Evolutionary conservation across 179 eudicot species (phyloP).

Genomic region (Carnegiea gigantea): DNA sequence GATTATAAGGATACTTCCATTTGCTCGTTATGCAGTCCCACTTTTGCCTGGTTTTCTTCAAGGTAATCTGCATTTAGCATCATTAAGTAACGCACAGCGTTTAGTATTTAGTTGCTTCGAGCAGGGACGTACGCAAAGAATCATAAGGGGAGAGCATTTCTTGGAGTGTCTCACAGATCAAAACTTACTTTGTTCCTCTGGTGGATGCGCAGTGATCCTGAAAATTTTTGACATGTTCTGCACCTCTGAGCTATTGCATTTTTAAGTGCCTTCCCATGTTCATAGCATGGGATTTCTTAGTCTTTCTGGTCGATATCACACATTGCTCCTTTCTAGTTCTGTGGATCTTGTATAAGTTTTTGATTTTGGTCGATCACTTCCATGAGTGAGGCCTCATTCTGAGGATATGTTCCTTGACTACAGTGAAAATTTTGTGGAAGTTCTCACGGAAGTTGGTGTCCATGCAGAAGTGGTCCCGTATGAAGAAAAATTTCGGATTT

Average conservation of each 20-base stretch:
- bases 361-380: slow-evolving; percentile 79
- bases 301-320: neutral
- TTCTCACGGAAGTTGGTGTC: slow-evolving; percentile 67
- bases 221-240: neutral
- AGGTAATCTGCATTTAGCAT: slow-evolving; percentile 46
- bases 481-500: slow-evolving; percentile 85
- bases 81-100: neutral
- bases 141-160: slow-evolving; percentile 61
- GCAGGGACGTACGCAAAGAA: slow-evolving; percentile 60
- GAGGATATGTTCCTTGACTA: slow-evolving; percentile 9
- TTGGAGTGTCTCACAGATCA: slow-evolving; percentile 84
- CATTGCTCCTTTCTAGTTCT: neutral
- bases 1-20: slow-evolving; percentile 63
- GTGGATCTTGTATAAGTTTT: slow-evolving; percentile 67
- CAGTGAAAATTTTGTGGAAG: slow-evolving; percentile 71
- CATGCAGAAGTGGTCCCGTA: slow-evolving; percentile 62
- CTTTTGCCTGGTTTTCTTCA: slow-evolving; percentile 84
- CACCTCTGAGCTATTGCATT: neutral
- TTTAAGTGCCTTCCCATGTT: too few species aligned
- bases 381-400: slow-evolving; percentile 61
- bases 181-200: slow-evolving; percentile 89
- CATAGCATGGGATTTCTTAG: neutral
- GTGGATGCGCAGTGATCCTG: slow-evolving; percentile 56
- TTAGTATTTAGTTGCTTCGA: slow-evolving; percentile 23
- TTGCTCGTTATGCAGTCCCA: slow-evolving; percentile 74